Conservation (phyloP, 805 yeast species). For the Danielia reshetovae region DNA sequence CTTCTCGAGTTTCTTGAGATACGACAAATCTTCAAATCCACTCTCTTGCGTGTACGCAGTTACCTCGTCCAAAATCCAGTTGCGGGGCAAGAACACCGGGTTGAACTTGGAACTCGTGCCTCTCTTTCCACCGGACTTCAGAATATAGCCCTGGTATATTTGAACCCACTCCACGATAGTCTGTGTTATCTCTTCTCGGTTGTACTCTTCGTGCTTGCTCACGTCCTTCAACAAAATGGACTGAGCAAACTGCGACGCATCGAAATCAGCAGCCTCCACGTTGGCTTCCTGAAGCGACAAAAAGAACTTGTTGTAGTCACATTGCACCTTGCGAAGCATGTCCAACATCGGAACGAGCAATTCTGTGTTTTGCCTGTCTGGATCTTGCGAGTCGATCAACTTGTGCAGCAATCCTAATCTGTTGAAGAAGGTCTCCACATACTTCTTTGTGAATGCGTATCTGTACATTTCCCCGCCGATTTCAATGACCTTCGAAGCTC, state of each 20-base stretch:
- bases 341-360: conserved; percentile 60
- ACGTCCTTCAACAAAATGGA: conserved; percentile 17
- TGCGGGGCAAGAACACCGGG: conserved; percentile 79
- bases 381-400: conserved; percentile 27
- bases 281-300: conserved; percentile 51
- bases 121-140: conserved; percentile 32
- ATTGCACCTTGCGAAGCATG: conserved; percentile 53
- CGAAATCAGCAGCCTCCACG: conserved; percentile 18
- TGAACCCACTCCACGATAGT: conserved; percentile 51
- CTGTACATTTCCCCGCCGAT: conserved; percentile 64
- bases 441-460: conserved; percentile 53
- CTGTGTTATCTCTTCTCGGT: conserved; percentile 38
- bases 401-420: conserved; percentile 63
- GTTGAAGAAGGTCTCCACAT: conserved; percentile 52
- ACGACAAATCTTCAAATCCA: conserved; percentile 42
- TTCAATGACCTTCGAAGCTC: conserved; percentile 66
- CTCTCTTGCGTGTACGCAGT: conserved; percentile 53
- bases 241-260: conserved; percentile 15
- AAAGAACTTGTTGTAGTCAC: conserved; percentile 83
- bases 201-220: conserved; percentile 15
- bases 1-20: conserved; percentile 56
- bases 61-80: conserved; percentile 84
- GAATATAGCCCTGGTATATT: conserved; percentile 42
- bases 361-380: conserved; percentile 37
- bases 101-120: conserved; percentile 47